phyloP scores from a whole-genome alignment of 2,329 filamentous ascomycete genomes.

The Calonectria pteridis region DNA sequence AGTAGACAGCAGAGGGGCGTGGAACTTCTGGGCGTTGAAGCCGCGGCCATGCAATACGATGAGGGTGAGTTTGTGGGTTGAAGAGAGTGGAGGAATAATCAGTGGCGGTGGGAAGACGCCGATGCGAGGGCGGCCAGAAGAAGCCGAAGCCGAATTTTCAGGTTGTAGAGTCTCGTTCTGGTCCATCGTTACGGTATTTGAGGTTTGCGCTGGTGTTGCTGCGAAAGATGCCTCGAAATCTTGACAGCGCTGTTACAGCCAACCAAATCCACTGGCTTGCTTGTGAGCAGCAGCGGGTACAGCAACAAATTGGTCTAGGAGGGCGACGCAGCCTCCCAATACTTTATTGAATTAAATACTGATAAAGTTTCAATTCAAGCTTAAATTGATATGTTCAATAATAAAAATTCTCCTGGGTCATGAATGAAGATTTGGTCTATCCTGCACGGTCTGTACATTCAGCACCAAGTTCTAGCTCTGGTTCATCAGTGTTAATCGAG shows the following conservation, averaged over 20 bases:
- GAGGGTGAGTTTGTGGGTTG: conserved; percentile 57
- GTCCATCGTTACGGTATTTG: not conserved
- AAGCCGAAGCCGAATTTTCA: not conserved
- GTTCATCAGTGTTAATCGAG: not conserved
- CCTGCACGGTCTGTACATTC: not conserved
- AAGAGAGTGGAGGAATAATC: conserved; percentile 36
- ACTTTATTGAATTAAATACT: not conserved
- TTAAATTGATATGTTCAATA: not conserved
- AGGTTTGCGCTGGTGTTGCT: too few relatives aligned
- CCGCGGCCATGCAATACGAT: conserved; percentile 65
- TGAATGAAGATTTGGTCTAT: not conserved
- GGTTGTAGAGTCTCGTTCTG: not conserved
- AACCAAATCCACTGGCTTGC: not conserved
- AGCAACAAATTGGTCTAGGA: not conserved
- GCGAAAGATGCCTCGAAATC: too few relatives aligned
- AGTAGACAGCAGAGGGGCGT: conserved; percentile 51
- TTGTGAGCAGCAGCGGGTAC: not conserved
- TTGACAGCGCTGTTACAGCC: not conserved
- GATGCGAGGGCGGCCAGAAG: conserved; percentile 16
- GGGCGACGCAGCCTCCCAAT: not conserved
- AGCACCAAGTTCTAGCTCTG: not conserved
- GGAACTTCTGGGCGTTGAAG: conserved; percentile 56
- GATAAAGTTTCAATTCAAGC: not conserved
- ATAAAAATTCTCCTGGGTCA: not conserved
- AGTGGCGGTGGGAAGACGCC: conserved; percentile 42